These are phyloP conservation scores for Gossypium armourianum DNA, from an alignment of 441 rosid genomes.

Conservation along the genomic window DNA sequence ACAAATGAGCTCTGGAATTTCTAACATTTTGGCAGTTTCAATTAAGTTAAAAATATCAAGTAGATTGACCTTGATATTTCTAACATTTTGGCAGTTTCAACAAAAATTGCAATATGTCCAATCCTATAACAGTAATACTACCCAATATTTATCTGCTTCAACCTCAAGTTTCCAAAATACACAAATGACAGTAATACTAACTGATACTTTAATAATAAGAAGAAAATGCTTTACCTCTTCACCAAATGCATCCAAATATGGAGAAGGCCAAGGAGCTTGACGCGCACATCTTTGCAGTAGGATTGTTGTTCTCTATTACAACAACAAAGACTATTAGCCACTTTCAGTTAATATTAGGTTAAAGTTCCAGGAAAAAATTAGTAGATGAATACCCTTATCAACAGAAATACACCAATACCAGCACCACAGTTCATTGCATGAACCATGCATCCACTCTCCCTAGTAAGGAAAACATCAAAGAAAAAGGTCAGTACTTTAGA, in stretches of 20 bases:
- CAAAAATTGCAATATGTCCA: neutral
- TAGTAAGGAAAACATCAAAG: slow-evolving; percentile 20
- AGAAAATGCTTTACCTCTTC: slow-evolving; percentile 61
- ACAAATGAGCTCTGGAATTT: neutral
- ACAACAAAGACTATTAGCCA: slow-evolving; percentile 18
- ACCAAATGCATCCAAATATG: slow-evolving; percentile 83
- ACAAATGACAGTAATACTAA: neutral
- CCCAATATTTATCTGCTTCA: neutral
- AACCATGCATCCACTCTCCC: slow-evolving; percentile 56
- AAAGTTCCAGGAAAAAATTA: neutral
- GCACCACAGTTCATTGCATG: slow-evolving; percentile 83
- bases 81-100: neutral
- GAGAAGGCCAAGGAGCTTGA: slow-evolving; percentile 94
- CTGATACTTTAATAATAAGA: neutral
- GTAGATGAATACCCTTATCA: slow-evolving; percentile 52
- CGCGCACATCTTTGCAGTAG: slow-evolving; percentile 79
- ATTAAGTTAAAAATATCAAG: neutral
- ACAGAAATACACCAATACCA: slow-evolving; percentile 77
- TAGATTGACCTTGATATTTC: neutral
- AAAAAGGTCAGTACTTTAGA: slow-evolving; percentile 1
- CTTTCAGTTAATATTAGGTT: slow-evolving; percentile 1
- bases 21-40: neutral
- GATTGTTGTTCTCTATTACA: slow-evolving; percentile 65
- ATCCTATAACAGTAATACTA: neutral
- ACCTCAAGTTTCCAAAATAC: neutral